Base-by-base conservation (phyloP, 2,329 filamentous ascomycete species). In the Cladosporium sp. region DNA sequence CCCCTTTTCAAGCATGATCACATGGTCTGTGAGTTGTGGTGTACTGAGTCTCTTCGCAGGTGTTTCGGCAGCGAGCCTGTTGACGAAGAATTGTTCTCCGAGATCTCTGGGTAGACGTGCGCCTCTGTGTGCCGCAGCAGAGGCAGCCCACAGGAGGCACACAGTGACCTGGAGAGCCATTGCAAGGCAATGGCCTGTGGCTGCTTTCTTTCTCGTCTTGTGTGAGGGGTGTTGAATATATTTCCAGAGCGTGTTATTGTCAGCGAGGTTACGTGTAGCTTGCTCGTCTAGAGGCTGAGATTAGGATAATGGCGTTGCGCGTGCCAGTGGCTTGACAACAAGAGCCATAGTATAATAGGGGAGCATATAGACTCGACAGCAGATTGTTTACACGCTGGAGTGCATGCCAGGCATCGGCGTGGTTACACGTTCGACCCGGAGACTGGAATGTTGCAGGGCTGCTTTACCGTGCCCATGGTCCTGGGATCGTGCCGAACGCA, bases 1-100 rank as follows among this genome's bases (percentile, higher is more conserved):
- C 3, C 64, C 65, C 31, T 66, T 67, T 49, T 64, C 70, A 46
- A 75, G 65, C 31, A 65, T 46, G 12, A 74, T 61, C 23, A 72
- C 69, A 65, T 74, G 71, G 8, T 69, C 65, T 10, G 35, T 26
- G 11, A 63, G 18, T n/a, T 56, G 7, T 23, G 35, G 33, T 23
- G 50, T 40, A 18, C 50, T 56, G 26, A 31, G 35, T 23, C 16
- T 33, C 6, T 55, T 26, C n/a, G 50, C 29, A 11, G 61, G 50
- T n/a, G 40, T 23, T 14, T 56, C 50, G 35, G 29, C 35, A 12
- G 26, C 35, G 18, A 63, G 23, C 12, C 61, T 63, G 35, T 53
- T 63, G 33, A 63, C 61, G 16, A 56, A 40, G 50, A 63, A 63
- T 6, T 59, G 56, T 11, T 55, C 61, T 12, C 35, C 61, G 1